A percentile compares a stretch with the other conserved stretches of the same genome.
Conservation (phyloP, 768 basidiomycete genomes). For the Austroboletus festivus region DNA sequence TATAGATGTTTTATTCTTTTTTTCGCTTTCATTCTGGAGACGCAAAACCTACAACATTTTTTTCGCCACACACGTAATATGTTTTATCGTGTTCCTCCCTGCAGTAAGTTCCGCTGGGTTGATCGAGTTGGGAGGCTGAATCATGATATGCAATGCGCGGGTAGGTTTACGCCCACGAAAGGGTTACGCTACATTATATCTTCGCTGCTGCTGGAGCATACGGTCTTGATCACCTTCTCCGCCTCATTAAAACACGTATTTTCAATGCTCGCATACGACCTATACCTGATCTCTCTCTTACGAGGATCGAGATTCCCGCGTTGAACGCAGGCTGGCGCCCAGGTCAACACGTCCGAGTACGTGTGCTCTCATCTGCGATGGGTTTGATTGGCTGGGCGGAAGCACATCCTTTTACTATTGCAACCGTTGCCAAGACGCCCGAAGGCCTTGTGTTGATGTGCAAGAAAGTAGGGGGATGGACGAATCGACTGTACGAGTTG, state of each 20-base stretch:
- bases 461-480: constrained; percentile 53
- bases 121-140: constrained; percentile 13
- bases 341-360: constrained; percentile 58
- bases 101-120: constrained; percentile 23
- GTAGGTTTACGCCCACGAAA: constrained; percentile 26
- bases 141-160: neutral
- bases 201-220: constrained; percentile 39
- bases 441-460: constrained; percentile 48
- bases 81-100: constrained; percentile 41
- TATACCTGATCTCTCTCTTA: constrained; percentile 44
- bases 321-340: constrained; percentile 54
- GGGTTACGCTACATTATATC: constrained; percentile 39
- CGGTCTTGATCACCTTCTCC: constrained; percentile 42
- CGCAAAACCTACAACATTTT: constrained; percentile 44
- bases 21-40: constrained; percentile 41
- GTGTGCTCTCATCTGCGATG: constrained; percentile 40
- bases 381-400: constrained; percentile 41
- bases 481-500: constrained; percentile 39
- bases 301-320: constrained; percentile 43
- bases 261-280: constrained; percentile 42
- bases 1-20: constrained; percentile 36
- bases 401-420: constrained; percentile 53
- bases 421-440: constrained; percentile 38
- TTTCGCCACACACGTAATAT: constrained; percentile 39
- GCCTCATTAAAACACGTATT: constrained; percentile 46